phyloP scores from a whole-genome alignment of 345 rosid genomes.

The Salix dunnii region DNA sequence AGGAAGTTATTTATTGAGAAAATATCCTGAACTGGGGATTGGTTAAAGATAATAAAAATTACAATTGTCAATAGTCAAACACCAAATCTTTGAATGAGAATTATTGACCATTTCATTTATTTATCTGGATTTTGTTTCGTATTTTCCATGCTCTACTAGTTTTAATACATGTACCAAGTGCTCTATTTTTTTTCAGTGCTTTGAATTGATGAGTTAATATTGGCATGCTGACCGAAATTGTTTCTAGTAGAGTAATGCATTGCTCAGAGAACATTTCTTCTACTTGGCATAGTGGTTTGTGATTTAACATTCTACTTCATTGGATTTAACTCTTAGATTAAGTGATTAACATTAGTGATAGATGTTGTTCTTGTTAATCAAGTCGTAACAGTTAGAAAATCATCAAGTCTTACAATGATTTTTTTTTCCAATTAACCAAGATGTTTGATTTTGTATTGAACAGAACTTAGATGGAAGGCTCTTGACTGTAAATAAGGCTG shows the following conservation, averaged over 20 bases:
- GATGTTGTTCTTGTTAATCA: not conserved
- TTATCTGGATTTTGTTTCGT: too few species aligned
- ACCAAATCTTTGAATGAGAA: not conserved
- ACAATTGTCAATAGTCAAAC: not conserved
- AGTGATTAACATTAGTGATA: not conserved
- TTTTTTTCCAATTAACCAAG: not conserved
- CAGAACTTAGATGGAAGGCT: slow-evolving; percentile 77
- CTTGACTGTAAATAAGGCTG: slow-evolving; percentile 80
- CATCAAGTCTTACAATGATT: not conserved
- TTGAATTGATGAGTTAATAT: not conserved
- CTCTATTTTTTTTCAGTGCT: not conserved
- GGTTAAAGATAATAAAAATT: not conserved
- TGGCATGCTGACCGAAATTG: not conserved
- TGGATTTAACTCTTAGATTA: not conserved
- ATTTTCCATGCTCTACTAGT: too few species aligned
- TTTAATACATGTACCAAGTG: too few species aligned
- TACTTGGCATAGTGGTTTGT: not conserved
- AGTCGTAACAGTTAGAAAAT: not conserved
- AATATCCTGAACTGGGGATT: not conserved
- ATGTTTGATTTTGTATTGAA: slow-evolving; percentile 11
- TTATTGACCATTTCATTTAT: not conserved
- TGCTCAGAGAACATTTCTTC: not conserved
- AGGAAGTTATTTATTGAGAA: not conserved
- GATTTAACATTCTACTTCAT: not conserved
- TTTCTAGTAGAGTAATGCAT: too few species aligned